These are phyloP conservation scores for Talaromyces trachyspermus DNA, from an alignment of 495 filamentous ascomycete species.

Conservation along the genomic window DNA sequence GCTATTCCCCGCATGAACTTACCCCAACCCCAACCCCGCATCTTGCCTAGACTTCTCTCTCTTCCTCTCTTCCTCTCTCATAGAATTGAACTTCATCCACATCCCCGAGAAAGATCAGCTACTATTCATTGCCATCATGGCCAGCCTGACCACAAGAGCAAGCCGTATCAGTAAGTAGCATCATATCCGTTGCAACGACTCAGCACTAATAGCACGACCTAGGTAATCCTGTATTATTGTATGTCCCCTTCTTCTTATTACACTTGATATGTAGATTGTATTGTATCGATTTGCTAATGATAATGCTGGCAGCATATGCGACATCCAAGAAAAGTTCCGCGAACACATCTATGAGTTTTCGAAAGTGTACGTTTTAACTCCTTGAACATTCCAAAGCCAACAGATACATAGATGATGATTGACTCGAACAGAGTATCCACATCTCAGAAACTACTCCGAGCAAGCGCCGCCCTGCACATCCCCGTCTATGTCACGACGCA, in stretches of 20 bases:
- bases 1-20: not conserved
- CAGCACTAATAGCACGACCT: not conserved
- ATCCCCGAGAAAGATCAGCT: not conserved
- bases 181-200: not conserved
- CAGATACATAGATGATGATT: not conserved
- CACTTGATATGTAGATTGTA: not conserved
- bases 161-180: constrained; percentile 31
- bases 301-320: constrained; percentile 93
- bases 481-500: constrained; percentile 85
- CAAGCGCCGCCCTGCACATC: constrained; percentile 56
- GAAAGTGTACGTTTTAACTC: constrained; percentile 51
- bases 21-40: no score
- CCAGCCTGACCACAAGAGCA: constrained; percentile 11
- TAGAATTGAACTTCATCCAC: not conserved
- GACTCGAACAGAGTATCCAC: constrained; percentile 22
- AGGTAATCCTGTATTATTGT: constrained; percentile 70
- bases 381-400: not conserved
- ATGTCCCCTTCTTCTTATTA: constrained; percentile 14
- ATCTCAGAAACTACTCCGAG: constrained; percentile 33
- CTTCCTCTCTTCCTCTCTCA: not conserved
- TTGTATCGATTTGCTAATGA: no score
- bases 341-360: constrained; percentile 72
- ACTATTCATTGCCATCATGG: not conserved
- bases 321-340: constrained; percentile 92
- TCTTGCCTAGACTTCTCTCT: no score